Percentiles rank a stretch among this genome's conserved stretches.
Evolutionary conservation across 768 basidiomycete species (phyloP).

Genomic region (Pisolithus microcarpus): DNA sequence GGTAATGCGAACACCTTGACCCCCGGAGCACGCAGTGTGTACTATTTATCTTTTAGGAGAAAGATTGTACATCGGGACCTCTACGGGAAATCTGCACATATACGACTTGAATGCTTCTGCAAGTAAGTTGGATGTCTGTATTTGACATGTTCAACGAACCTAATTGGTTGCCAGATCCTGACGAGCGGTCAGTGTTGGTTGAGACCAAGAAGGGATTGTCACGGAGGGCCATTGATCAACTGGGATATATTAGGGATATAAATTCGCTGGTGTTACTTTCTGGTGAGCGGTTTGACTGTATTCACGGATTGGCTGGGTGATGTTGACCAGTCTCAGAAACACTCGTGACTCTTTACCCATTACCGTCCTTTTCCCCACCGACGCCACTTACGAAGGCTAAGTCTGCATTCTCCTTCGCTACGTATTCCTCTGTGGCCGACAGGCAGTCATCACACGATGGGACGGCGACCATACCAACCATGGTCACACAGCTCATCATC

Average conservation of each 20-base stretch:
- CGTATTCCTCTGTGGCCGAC: conserved; percentile 56
- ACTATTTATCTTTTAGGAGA: conserved; percentile 32
- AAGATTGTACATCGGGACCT: conserved; percentile 57
- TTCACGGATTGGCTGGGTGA: not conserved
- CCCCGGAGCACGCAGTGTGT: not conserved
- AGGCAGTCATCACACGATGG: conserved; percentile 21
- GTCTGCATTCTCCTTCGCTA: conserved; percentile 75
- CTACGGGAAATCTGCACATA: conserved; percentile 47
- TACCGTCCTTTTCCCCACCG: conserved; percentile 65
- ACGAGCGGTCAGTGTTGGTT: conserved; percentile 30
- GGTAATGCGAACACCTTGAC: conserved; percentile 10
- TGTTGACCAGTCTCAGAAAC: conserved; percentile 37
- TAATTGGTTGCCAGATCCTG: not conserved
- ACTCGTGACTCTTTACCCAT: conserved; percentile 63
- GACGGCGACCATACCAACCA: conserved; percentile 44
- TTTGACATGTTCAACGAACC: conserved; percentile 18
- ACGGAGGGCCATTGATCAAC: conserved; percentile 74
- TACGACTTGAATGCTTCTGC: conserved; percentile 38
- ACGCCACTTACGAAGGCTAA: conserved; percentile 72
- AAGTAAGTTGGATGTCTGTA: conserved; percentile 24
- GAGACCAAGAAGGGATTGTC: conserved; percentile 64
- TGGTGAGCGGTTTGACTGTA: conserved; percentile 40
- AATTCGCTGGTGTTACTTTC: conserved; percentile 80
- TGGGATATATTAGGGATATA: conserved; percentile 80
- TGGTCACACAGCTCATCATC: conserved; percentile 72